Base-by-base conservation (phyloP, 495 filamentous ascomycete genomes). In the Neurospora intermedia region DNA sequence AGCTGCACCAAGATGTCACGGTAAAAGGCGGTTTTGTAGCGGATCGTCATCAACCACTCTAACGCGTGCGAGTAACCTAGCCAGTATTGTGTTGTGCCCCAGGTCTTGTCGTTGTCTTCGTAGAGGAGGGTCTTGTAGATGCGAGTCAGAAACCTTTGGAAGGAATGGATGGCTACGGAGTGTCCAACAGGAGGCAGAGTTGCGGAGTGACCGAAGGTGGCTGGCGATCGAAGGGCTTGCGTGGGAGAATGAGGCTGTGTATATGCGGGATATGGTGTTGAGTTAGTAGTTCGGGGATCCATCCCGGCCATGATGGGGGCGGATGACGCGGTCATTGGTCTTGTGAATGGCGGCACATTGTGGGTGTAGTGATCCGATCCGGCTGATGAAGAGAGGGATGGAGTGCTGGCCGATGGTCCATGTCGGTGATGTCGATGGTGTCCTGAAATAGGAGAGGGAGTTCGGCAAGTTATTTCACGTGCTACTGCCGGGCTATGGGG, bases 21-120 rank as follows among this genome's bases (percentile, higher is more conserved):
- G 43, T 76, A 72, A 11, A 75, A 43, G 1, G 73, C 75, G 40
- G 76, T 73, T 66, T 76, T 75, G 70, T 75, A 76, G 23, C 76
- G 73, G 71, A 76, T 66, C 31, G 75, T 75, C 46, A 72, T 75
- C 38, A 76, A 43, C 76, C 76, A 78, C 45, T 76, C 76, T 66
- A 74, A 72, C 0, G 73, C 73, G 18, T 69, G 59, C 41, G 71
- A 73, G 42, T 71, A 75, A 15, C 75, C 69, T 1, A 73, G 71
- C 73, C 75, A 78, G 75, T 75, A 78, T 70, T 76, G 73, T 8
- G 76, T 78, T 43, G 76, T 78, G 4, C 76, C 76, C 76, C 76
- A 78, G 2, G 66, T 69, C 23, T 72, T 73, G 43, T 78, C 76
- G n/a, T 74, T 73, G 54, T 78, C 76, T 45, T 76, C 75, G 66